Conservation (phyloP, 2,329 filamentous ascomycete genomes). For the Apiospora aurea region DNA sequence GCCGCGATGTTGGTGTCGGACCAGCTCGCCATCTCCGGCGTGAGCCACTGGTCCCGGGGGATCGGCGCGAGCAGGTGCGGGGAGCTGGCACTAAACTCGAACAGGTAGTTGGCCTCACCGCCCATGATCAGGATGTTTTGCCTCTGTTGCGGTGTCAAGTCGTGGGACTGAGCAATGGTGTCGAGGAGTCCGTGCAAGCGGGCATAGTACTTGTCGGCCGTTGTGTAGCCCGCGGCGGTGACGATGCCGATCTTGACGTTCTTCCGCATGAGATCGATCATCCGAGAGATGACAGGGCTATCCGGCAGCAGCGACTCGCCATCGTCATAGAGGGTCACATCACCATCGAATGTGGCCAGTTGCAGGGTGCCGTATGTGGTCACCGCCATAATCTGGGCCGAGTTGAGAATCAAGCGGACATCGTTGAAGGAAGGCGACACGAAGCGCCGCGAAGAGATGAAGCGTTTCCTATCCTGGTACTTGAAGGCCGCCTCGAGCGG, state of each 20-base stretch:
- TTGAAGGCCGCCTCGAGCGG: slow-evolving; percentile 89
- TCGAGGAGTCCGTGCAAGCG: slow-evolving; percentile 88
- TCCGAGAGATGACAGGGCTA: slow-evolving; percentile 77
- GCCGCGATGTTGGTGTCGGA: slow-evolving; percentile 76
- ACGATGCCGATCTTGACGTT: slow-evolving; percentile 92
- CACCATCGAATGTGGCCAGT: slow-evolving; percentile 94
- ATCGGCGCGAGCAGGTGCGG: slow-evolving; percentile 74
- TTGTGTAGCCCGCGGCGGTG: slow-evolving; percentile 93
- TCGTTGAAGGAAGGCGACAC: slow-evolving; percentile 98
- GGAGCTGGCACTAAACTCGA: slow-evolving; percentile 73
- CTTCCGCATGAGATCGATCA: slow-evolving; percentile 74
- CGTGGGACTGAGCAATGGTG: slow-evolving; percentile 67
- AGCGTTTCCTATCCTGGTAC: slow-evolving; percentile 84
- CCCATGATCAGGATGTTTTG: slow-evolving; percentile 90
- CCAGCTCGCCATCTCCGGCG: slow-evolving; percentile 81
- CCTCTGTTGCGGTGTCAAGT: slow-evolving; percentile 71
- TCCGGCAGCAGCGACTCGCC: slow-evolving; percentile 78
- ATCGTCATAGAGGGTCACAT: slow-evolving; percentile 94
- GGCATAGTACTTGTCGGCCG: slow-evolving; percentile 84
- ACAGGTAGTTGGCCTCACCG: slow-evolving; percentile 95
- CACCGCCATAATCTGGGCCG: slow-evolving; percentile 93
- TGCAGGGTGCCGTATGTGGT: slow-evolving; percentile 75
- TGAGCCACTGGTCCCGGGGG: slow-evolving; percentile 72
- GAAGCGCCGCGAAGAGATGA: slow-evolving; percentile 90
- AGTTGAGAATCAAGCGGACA: slow-evolving; percentile 89